Base-by-base conservation (phyloP, 208 protist species). In the Acanthamoeba healyi region DNA sequence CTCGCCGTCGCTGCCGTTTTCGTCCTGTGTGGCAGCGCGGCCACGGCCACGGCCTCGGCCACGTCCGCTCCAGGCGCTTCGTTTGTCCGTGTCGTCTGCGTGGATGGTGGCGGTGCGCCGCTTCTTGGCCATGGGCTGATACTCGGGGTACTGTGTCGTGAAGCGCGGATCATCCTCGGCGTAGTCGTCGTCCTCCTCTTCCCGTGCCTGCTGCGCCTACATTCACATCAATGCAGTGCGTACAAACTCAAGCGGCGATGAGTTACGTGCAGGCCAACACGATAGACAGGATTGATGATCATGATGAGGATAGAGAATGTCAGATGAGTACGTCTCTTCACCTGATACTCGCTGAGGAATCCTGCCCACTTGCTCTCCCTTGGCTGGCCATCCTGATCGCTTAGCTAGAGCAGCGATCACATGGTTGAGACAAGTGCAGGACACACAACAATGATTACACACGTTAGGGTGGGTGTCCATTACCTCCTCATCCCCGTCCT, bases 291-390 rank as follows among this genome's bases (percentile, higher is more conserved):
- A n/a, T n/a, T n/a, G n/a, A n/a, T n/a, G n/a, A n/a, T n/a, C n/a
- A n/a, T n/a, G n/a, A n/a, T n/a, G n/a, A n/a, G n/a, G n/a, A n/a
- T n/a, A n/a, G n/a, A n/a, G n/a, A n/a, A n/a, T n/a, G n/a, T n/a
- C n/a, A n/a, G n/a, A n/a, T n/a, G n/a, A n/a, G n/a, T n/a, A n/a
- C n/a, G n/a, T n/a, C n/a, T n/a, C n/a, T n/a, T 42, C 22, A 84
- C 74, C 74, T 87, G 77, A 34, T 56, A 38, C 7, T 46, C 46
- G 29, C 54, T 29, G 40, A 87, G 46, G 49, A 42, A 87, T 10
- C 46, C 40, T 19, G 77, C 34, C 77, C 77, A 87, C 34, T 87
- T 87, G 77, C 54, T 87, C 26, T n/a, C 49, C 42, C 32, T n/a
- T 3, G 40, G 77, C 34, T 12, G 29, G 14, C 2, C 34, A 36